Evolutionary conservation across 2,329 filamentous ascomycete species (phyloP), one percentile per base, ranked within the genome.

Genomic region (Pyricularia sp.): DNA sequence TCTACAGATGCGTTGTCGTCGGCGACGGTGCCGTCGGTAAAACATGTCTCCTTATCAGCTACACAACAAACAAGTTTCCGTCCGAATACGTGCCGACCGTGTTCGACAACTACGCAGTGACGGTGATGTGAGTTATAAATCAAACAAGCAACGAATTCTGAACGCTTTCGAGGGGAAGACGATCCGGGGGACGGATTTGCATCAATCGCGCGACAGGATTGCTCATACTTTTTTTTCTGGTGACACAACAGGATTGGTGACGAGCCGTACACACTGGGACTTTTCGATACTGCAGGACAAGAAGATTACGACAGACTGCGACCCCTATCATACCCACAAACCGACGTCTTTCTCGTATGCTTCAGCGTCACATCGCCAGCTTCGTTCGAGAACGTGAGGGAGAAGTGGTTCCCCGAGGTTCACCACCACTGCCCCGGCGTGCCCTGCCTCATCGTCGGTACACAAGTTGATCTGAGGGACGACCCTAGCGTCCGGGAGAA

Each of bases 51-150:
- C 89, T 99, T 78, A 99, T 99, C 84, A 97, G 93, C 80, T 99
- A 99, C 83, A 99, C 95, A 73, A 99, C 95, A 73, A 99, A 99
- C 87, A 98, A 98, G 78, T 99, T 99, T 81, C 95, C 95, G 50
- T 97, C 94, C 76, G 95, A 99, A 94, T 99, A 99, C 81, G 95
- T 99, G 70, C 95, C 95, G 68, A 99, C 95, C 33, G 95, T 99
- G 72, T 99, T 99, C 81, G 95, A 99, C 82, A 99, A 99, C 83
- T 99, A 99, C 87, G 95, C 95, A 70, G 95, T 99, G 79, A 99
- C 95, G 73, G 95, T 99, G 74, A 99, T 99, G 95, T 97, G 86
- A 90, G 93, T 90, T 26, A 66, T 50, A 26, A 25, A 26, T 6
- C 17, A n/a, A 14, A 26, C 14, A 3, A 61, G 12, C 26, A n/a